A percentile compares a stretch with the other conserved stretches of the same genome.
These are phyloP conservation scores for Tulasnella calospora DNA, from an alignment of 768 basidiomycete genomes.

Conservation along the genomic window DNA sequence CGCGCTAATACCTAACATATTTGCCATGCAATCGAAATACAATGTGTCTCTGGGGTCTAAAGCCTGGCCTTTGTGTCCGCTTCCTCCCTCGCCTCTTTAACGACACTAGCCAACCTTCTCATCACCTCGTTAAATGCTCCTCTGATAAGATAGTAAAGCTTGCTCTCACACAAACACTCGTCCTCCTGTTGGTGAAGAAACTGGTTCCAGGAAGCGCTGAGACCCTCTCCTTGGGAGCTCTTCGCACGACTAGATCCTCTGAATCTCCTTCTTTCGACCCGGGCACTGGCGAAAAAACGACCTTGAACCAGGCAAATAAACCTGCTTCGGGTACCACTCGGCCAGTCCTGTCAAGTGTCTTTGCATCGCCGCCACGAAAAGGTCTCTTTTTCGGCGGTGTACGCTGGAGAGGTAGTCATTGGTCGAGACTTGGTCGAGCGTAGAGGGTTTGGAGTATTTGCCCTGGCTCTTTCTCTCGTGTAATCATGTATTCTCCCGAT, in stretches of 20 bases:
- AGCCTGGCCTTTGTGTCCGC: too few species aligned
- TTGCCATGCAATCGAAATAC: too few species aligned
- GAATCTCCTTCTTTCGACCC: constrained; percentile 53
- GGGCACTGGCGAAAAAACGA: constrained; percentile 39
- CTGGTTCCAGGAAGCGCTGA: constrained; percentile 86
- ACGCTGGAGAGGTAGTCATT: constrained; percentile 61
- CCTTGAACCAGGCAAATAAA: constrained; percentile 89
- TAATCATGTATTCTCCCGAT: background rate
- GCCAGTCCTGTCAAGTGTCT: constrained; percentile 68
- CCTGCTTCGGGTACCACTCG: constrained; percentile 74
- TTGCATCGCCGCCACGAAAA: constrained; percentile 70
- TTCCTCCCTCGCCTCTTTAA: background rate
- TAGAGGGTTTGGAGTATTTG: background rate
- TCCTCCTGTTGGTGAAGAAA: constrained; percentile 67
- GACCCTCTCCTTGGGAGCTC: constrained; percentile 73
- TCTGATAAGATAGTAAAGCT: constrained; percentile 62
- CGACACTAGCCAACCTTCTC: background rate
- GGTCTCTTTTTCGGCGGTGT: constrained; percentile 65
- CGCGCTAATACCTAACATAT: too few species aligned
- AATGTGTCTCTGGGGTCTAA: too few species aligned
- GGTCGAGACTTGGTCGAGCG: too few species aligned
- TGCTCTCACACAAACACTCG: constrained; percentile 72
- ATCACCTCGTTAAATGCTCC: constrained; percentile 16
- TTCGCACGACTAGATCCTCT: constrained; percentile 61
- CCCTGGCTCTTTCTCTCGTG: background rate